Base-by-base conservation (phyloP, 805 yeast species). In the Metschnikowia baotianmanensis region DNA sequence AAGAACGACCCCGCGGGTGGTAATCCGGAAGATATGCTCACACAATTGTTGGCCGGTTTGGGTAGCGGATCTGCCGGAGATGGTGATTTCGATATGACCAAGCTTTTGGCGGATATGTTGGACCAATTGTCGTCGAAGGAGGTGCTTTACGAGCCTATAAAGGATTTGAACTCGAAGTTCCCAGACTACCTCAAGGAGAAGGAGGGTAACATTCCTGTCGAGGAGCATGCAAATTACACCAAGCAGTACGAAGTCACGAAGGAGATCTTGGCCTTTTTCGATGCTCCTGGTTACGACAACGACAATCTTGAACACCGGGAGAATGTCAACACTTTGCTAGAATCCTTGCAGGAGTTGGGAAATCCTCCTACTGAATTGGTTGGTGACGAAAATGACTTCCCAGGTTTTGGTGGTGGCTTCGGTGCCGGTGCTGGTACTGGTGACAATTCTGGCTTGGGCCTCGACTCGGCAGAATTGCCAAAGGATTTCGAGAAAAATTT, bases 101-200 rank as follows among this genome's bases (percentile, higher is more conserved):
- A 78, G 44, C 63, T 87, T 34, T 64, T 87, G 45, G 74, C 72
- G 15, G 87, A 85, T 26, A 80, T 91, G 80, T 70, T 91, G 53
- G 82, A 80, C 47, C 91, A 89, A 57, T 73, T 91, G 59, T 78
- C 93, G 6, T 79, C 93, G 5, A 91, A 89, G 56, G 90, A 83
- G 42, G 85, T 90, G 16, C 71, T 91, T 27, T 90, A 86, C 57
- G 95, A 84, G 51, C 96, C 98, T 2, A 74, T 91, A 64, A 84
- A 82, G 55, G 96, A 88, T 45, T 72, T 90, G 58, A 78, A 82
- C 48, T 64, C 69, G 10, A 86, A 86, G 56, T 87, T 81, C 58
- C 86, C 88, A 2, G 73, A 61, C 20, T 91, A 86, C 82, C 69
- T 91, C 46, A 62, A 65, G 32, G 76, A 74, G 34, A 73, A 84